phyloP scores from a whole-genome alignment of 2,329 filamentous ascomycete genomes.

The Mycocentrospora acerina region DNA sequence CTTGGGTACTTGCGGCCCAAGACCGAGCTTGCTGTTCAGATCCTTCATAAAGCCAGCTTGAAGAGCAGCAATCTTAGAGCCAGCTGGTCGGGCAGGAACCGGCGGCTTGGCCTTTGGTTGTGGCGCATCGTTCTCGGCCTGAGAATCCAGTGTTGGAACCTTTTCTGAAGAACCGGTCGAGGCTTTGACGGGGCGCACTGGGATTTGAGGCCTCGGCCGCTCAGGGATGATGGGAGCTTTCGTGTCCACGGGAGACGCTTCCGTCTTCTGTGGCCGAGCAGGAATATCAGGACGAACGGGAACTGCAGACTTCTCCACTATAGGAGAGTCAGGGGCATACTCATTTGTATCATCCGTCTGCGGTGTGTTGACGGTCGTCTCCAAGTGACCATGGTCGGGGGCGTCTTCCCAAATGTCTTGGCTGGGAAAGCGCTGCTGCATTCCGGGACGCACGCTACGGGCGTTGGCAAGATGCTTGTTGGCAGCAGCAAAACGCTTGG shows the following conservation, averaged over 20 bases:
- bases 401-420: slow-evolving; percentile 93
- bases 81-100: slow-evolving; percentile 74
- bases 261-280: slow-evolving; percentile 38
- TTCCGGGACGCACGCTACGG: slow-evolving; percentile 52
- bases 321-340: slow-evolving; percentile 37
- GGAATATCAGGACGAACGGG: slow-evolving; percentile 35
- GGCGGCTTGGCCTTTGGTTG: slow-evolving; percentile 75
- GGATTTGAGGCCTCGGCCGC: slow-evolving; percentile 65
- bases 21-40: slow-evolving; percentile 81
- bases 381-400: slow-evolving; percentile 77
- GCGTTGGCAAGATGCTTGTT: slow-evolving; percentile 59
- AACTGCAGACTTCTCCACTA: slow-evolving; percentile 30
- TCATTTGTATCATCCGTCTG: slow-evolving; percentile 52
- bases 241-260: slow-evolving; percentile 54
- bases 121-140: slow-evolving; percentile 39
- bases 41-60: slow-evolving; percentile 93
- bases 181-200: slow-evolving; percentile 59
- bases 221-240: slow-evolving; percentile 56
- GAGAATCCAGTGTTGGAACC: slow-evolving; percentile 26
- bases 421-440: slow-evolving; percentile 79
- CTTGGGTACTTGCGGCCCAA: slow-evolving; percentile 80
- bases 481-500: slow-evolving; percentile 56
- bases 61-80: slow-evolving; percentile 85
- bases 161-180: slow-evolving; percentile 46
- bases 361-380: slow-evolving; percentile 67